phyloP scores from a whole-genome alignment of 352 stramenopile genomes.

The Phytophthora pseudosyringae region DNA sequence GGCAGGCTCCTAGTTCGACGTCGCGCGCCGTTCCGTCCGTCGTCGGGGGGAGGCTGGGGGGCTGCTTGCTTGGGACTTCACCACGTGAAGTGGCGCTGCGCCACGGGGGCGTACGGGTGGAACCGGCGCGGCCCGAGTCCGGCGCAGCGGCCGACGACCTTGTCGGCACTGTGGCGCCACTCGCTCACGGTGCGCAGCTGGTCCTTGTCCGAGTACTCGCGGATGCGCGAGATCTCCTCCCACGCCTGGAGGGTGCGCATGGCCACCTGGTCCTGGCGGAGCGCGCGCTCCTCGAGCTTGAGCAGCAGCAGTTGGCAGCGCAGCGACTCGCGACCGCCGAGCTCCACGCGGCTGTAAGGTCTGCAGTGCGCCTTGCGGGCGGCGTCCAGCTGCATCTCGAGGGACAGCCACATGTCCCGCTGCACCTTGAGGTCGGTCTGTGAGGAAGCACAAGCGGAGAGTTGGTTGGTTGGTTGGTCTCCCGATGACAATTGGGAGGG shows the following conservation, averaged over 20 bases:
- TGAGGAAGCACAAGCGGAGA: slow-evolving; percentile 10
- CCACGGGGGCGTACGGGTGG: slow-evolving; percentile 38
- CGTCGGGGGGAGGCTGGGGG: too few relatives aligned
- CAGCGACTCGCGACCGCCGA: neutral
- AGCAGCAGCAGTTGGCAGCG: slow-evolving; percentile 26
- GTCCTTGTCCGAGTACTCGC: slow-evolving; percentile 47
- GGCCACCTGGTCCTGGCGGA: slow-evolving; percentile 32
- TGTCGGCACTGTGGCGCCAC: slow-evolving; percentile 45
- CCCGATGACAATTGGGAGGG: neutral
- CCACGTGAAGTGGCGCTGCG: slow-evolving; percentile 40
- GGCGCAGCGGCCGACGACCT: slow-evolving; percentile 35
- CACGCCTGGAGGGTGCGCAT: slow-evolving; percentile 31
- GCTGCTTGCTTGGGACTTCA: too few relatives aligned
- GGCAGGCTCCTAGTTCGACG: too few relatives aligned
- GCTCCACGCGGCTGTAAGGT: slow-evolving; percentile 20
- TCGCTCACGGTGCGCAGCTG: slow-evolving; percentile 37
- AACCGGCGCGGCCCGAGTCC: slow-evolving; percentile 23
- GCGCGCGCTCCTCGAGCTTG: slow-evolving; percentile 33
- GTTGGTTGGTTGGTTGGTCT: slow-evolving; percentile 8
- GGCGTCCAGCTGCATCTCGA: slow-evolving; percentile 39
- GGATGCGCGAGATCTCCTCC: slow-evolving; percentile 41
- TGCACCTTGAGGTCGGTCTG: slow-evolving; percentile 39
- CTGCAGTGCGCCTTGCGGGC: slow-evolving; percentile 22
- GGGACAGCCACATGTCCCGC: slow-evolving; percentile 36
- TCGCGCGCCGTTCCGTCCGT: too few relatives aligned